Conservation (phyloP, 768 basidiomycete genomes). For the Guyanaporus albipodus region DNA sequence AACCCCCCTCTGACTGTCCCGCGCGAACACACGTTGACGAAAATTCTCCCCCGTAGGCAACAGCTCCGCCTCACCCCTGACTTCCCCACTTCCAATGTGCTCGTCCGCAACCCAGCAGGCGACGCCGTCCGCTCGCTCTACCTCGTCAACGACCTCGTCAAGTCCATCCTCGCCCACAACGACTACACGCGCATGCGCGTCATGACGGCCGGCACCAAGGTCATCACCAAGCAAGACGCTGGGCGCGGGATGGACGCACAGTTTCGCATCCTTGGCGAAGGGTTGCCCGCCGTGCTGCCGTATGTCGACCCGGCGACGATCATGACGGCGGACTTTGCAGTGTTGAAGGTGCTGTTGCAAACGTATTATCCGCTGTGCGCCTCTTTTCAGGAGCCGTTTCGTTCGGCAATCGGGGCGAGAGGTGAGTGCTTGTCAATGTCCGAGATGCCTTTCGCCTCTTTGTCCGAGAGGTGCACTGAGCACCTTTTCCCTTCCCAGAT, state of each 20-base stretch:
- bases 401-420: slow-evolving; percentile 45
- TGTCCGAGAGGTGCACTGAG: not conserved
- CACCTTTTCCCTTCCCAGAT: slow-evolving; percentile 33
- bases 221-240: slow-evolving; percentile 86
- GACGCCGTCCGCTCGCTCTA: slow-evolving; percentile 78
- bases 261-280: slow-evolving; percentile 84
- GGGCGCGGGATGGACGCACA: slow-evolving; percentile 51
- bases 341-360: slow-evolving; percentile 64
- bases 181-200: slow-evolving; percentile 82
- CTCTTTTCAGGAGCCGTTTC: slow-evolving; percentile 62
- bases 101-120: slow-evolving; percentile 81
- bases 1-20: slow-evolving; percentile 25
- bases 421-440: slow-evolving; percentile 47
- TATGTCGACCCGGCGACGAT: slow-evolving; percentile 67
- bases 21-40: not conserved
- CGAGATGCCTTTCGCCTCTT: slow-evolving; percentile 32
- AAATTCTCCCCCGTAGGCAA: slow-evolving; percentile 41
- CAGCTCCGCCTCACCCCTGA: slow-evolving; percentile 62
- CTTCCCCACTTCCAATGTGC: slow-evolving; percentile 75
- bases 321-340: slow-evolving; percentile 49
- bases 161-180: slow-evolving; percentile 74
- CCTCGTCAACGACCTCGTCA: slow-evolving; percentile 81
- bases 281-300: slow-evolving; percentile 78
- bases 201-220: slow-evolving; percentile 90
- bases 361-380: slow-evolving; percentile 76